Base-by-base conservation (phyloP, 2,329 filamentous ascomycete genomes). In the Grosmannia penicillata region DNA sequence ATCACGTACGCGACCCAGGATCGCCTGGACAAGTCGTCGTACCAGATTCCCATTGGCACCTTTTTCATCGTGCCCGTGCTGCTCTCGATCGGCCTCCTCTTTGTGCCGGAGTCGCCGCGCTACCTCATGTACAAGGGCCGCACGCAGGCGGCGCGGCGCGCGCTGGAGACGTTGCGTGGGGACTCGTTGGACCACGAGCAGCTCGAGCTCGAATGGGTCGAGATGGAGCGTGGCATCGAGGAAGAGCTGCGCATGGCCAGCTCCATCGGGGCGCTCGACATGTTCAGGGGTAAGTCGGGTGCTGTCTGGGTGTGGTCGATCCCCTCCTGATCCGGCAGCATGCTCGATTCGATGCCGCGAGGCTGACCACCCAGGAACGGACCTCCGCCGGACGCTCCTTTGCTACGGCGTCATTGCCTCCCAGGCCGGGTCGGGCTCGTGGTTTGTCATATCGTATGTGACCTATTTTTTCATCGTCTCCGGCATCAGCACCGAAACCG, bases 381-480 rank as follows among this genome's bases (percentile, higher is more conserved):
- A 70, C 37, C 53, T 68, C 8, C 56, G 65, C 13, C 60, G 65
- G 6, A 70, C 65, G 3, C 52, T 69, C 4, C 53, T 70, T n/a
- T 69, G 61, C 49, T 66, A 61, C 41, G 60, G 57, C 17, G 57
- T 63, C 37, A 66, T 68, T 25, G 60, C 59, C 0, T 61, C 59
- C 13, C 62, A 66, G 42, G 58, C 57, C 0, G 60, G 55, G 1
- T 55, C 59, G 1, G 66, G 66, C 4, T 56, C 60, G 1, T 69
- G 64, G 62, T 70, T 67, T 46, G 50, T 66, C 31, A 68, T 68
- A 43, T 62, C 57, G 29, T 70, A 69, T 43, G 52, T 59, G 7
- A 67, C 65, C 3, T 69, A 68, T 48, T 70, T 65, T 48, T 55
- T 63, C 47, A 56, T 56, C 18, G 57, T 65, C 1, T 55, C 58